Conservation (phyloP, 148 eudicot genomes). For the Tetragonia tetragonoides region DNA sequence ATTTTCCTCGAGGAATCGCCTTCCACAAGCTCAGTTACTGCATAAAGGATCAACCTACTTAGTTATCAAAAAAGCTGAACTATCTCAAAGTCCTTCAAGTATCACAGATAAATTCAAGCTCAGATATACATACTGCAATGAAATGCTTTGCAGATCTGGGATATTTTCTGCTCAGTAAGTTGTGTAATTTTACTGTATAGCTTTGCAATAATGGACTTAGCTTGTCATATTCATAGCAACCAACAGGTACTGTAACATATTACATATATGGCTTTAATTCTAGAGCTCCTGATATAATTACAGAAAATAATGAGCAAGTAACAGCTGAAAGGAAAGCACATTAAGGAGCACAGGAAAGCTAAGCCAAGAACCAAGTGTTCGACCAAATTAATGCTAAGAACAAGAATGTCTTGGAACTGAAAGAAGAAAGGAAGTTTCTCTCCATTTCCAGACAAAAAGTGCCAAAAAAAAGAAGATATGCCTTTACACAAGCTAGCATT, state of each 20-base stretch:
- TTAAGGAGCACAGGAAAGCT: slow-evolving; percentile 12
- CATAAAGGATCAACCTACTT: background rate
- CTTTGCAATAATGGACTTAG: background rate
- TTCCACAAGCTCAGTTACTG: slow-evolving; percentile 91
- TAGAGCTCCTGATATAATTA: background rate
- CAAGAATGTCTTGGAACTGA: slow-evolving; percentile 17
- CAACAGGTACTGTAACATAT: background rate
- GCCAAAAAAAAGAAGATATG: slow-evolving; percentile 6
- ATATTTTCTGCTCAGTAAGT: too few relatives aligned
- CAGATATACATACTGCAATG: too few relatives aligned
- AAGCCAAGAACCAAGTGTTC: slow-evolving; percentile 1
- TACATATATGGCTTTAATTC: background rate
- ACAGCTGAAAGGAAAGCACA: slow-evolving; percentile 4
- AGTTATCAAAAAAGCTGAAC: too few relatives aligned
- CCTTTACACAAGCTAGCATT: slow-evolving; percentile 18
- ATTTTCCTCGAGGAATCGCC: slow-evolving; percentile 92
- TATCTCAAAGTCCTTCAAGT: too few relatives aligned
- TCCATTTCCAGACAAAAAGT: slow-evolving; percentile 13
- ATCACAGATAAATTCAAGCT: too few relatives aligned
- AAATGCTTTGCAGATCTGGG: too few relatives aligned
- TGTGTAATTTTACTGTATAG: too few relatives aligned
- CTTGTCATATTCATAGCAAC: background rate
- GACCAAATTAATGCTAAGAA: slow-evolving; percentile 15
- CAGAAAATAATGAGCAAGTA: background rate
- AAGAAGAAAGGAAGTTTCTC: background rate